A percentile compares a stretch with the other conserved stretches of the same genome.
Evolutionary conservation across 805 yeast genomes (phyloP).

Genomic region (Danielia oregonensis): DNA sequence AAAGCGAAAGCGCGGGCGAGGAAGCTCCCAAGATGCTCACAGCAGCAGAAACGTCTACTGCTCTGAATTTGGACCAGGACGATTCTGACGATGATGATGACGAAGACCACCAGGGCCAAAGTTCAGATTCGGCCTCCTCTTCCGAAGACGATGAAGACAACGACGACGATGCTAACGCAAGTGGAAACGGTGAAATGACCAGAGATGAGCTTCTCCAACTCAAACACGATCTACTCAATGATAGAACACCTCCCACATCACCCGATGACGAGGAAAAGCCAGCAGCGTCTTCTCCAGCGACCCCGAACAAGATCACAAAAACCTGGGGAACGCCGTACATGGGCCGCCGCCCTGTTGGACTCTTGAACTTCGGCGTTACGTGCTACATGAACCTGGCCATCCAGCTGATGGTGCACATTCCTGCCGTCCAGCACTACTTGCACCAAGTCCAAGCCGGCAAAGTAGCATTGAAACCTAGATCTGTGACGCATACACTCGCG

Average conservation of each 20-base stretch:
- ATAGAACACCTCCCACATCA: slow-evolving; percentile 11
- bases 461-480: slow-evolving; percentile 45
- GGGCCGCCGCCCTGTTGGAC: slow-evolving; percentile 62
- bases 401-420: slow-evolving; percentile 85
- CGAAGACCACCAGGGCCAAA: slow-evolving; percentile 7
- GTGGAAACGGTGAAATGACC: slow-evolving; percentile 14
- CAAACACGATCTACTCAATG: slow-evolving; percentile 13
- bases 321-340: slow-evolving; percentile 60
- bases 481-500: slow-evolving; percentile 66
- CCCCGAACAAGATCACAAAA: slow-evolving; percentile 49
- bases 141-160: slow-evolving; percentile 29
- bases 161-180: slow-evolving; percentile 18
- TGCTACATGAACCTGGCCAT: slow-evolving; percentile 96
- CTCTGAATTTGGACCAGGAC: slow-evolving; percentile 17
- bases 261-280: slow-evolving; percentile 1
- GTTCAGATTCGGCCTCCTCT: slow-evolving; percentile 9
- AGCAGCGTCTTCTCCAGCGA: not conserved
- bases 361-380: slow-evolving; percentile 89
- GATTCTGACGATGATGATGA: slow-evolving; percentile 13
- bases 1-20: slow-evolving; percentile 27
- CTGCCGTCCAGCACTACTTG: slow-evolving; percentile 84
- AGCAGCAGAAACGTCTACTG: no score
- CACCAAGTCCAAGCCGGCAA: slow-evolving; percentile 58
- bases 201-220: slow-evolving; percentile 10
- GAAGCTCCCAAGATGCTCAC: no score